phyloP scores from a whole-genome alignment of 495 filamentous ascomycete genomes.

The Hyaloscypha variabilis region DNA sequence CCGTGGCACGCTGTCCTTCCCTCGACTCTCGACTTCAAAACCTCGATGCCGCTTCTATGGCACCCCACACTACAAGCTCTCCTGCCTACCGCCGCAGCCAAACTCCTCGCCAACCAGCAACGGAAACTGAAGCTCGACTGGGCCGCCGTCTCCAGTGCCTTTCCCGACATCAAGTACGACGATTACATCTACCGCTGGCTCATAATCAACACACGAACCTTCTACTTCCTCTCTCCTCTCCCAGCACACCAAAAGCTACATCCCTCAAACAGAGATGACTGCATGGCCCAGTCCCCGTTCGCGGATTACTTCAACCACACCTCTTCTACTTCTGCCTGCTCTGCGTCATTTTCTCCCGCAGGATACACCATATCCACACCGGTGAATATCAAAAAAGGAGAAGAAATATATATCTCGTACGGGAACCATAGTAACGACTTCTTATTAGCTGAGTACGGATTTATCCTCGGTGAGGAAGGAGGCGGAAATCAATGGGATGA shows the following conservation, averaged over 20 bases:
- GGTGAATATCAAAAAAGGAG: slow-evolving; percentile 43
- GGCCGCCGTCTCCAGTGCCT: slow-evolving; percentile 51
- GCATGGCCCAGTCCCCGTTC: slow-evolving; percentile 64
- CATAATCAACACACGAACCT: slow-evolving; percentile 69
- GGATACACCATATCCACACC: slow-evolving; percentile 24
- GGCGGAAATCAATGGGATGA: slow-evolving; percentile 51
- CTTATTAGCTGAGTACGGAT: slow-evolving; percentile 69
- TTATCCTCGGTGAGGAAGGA: slow-evolving; percentile 49
- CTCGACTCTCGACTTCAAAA: slow-evolving; percentile 54
- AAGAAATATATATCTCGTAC: slow-evolving; percentile 70
- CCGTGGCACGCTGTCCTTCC: slow-evolving; percentile 76
- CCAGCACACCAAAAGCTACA: neutral
- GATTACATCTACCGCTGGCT: slow-evolving; percentile 69
- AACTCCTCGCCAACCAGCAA: slow-evolving; percentile 62
- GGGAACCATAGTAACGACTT: slow-evolving; percentile 71
- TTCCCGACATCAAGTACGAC: slow-evolving; percentile 53
- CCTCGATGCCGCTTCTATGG: slow-evolving; percentile 74
- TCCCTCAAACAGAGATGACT: slow-evolving; percentile 50
- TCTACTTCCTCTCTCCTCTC: slow-evolving; percentile 48
- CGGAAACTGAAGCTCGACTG: slow-evolving; percentile 66
- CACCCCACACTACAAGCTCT: slow-evolving; percentile 44
- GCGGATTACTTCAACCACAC: slow-evolving; percentile 76
- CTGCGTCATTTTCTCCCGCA: slow-evolving; percentile 20
- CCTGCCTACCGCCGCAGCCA: slow-evolving; percentile 46
- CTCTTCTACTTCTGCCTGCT: slow-evolving; percentile 37